Evolutionary conservation across 768 basidiomycete genomes (phyloP).

Genomic region (Strobilomyces confusus): DNA sequence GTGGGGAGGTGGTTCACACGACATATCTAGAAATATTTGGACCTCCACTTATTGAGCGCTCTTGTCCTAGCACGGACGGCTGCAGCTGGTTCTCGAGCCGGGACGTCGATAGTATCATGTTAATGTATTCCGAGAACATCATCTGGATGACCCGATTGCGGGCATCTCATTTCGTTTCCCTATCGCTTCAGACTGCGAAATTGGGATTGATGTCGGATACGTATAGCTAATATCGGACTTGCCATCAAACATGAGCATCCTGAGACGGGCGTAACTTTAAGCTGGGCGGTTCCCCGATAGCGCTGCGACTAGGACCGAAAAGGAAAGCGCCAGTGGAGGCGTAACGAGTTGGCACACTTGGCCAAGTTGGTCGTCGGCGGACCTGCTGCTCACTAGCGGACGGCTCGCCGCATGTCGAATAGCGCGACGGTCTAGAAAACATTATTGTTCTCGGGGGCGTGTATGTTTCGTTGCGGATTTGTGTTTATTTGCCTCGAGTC

Average conservation of each 20-base stretch:
- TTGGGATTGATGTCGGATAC: constrained; percentile 19
- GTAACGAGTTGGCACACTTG: no score
- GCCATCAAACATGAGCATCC: constrained; percentile 21
- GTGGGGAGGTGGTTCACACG: constrained; percentile 9
- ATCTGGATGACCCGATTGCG: constrained; percentile 22
- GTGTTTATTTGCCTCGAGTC: constrained; percentile 28
- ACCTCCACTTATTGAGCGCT: background rate
- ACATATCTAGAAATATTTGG: constrained; percentile 11
- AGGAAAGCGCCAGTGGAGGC: no score
- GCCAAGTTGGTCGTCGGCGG: no score
- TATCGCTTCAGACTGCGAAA: constrained; percentile 14
- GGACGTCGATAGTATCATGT: constrained; percentile 1
- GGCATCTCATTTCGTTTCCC: constrained; percentile 14
- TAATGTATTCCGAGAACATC: constrained; percentile 28
- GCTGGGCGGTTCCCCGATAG: constrained; percentile 2
- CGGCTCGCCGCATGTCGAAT: background rate
- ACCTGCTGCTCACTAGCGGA: background rate
- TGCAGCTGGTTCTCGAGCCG: background rate
- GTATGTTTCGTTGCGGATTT: background rate
- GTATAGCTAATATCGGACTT: constrained; percentile 15
- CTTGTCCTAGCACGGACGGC: background rate
- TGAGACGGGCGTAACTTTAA: constrained; percentile 16
- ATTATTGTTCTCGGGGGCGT: constrained; percentile 9
- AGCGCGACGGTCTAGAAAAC: background rate
- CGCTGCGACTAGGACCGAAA: no score